Evolutionary conservation across 306 rosid species (phyloP).

Genomic region (Cucurbita maxima): DNA sequence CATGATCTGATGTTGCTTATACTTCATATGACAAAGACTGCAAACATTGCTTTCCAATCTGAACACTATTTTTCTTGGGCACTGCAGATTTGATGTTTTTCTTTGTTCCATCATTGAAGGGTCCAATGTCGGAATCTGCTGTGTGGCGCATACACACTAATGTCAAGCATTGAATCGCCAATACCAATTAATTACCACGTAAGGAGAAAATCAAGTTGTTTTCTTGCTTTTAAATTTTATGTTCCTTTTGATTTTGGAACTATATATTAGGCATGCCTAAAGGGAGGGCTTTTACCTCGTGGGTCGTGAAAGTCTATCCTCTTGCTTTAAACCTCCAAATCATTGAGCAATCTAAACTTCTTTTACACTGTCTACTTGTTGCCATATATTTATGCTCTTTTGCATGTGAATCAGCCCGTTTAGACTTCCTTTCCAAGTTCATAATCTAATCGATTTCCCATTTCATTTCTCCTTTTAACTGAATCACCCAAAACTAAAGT

Average conservation of each 20-base stretch:
- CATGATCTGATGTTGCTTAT: neutral
- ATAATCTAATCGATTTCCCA: neutral
- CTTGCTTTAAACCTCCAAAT: neutral
- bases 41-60: conserved; percentile 3
- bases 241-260: neutral
- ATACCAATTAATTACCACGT: neutral
- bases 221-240: neutral
- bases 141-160: neutral
- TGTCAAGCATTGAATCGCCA: neutral
- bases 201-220: neutral
- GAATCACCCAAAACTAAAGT: neutral
- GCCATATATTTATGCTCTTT: neutral
- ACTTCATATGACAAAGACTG: conserved; percentile 1
- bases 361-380: neutral
- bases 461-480: too few species aligned
- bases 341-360: neutral
- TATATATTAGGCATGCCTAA: neutral
- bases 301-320: neutral
- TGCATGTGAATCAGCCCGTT: neutral
- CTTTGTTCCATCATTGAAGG: conserved; percentile 1
- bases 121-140: neutral
- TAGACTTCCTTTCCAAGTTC: neutral
- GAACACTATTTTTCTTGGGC: neutral
- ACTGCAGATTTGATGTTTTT: conserved; percentile 2
- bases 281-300: neutral